These are phyloP conservation scores for Rhododendron ferrugineum DNA, from an alignment of 148 eudicot species.

Conservation along the genomic window DNA sequence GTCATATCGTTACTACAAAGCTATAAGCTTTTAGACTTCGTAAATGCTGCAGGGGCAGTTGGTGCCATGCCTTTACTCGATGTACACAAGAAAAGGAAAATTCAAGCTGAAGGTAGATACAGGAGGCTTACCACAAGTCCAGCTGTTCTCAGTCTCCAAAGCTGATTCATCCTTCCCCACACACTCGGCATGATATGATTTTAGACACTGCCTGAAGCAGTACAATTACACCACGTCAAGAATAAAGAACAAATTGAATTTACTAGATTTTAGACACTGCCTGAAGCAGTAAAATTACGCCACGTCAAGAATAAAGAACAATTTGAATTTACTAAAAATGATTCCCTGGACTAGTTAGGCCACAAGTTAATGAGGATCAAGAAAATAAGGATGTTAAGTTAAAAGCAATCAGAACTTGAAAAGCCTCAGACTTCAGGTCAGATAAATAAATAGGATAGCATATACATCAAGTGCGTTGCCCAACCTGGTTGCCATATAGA, in stretches of 20 bases:
- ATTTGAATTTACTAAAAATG: neutral
- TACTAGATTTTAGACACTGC: conserved; percentile 42
- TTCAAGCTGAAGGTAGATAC: neutral
- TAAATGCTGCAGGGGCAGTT: neutral
- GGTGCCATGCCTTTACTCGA: neutral
- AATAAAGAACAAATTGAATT: neutral
- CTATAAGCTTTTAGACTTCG: neutral
- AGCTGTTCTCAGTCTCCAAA: conserved; percentile 31
- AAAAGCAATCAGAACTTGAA: neutral
- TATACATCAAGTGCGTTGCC: neutral
- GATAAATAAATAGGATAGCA: neutral
- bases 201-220: conserved; percentile 48
- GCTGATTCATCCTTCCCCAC: conserved; percentile 39
- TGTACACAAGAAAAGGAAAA: neutral
- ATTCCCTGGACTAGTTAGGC: neutral
- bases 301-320: neutral
- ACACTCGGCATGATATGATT: conserved; percentile 68
- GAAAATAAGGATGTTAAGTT: neutral
- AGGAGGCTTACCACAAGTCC: conserved; percentile 55
- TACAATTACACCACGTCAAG: neutral
- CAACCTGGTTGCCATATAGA: neutral
- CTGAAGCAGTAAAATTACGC: conserved; percentile 18
- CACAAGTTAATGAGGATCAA: neutral
- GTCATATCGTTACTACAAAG: neutral
- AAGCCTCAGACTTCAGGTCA: neutral